phyloP scores from a whole-genome alignment of 73 alveolate species.

The Breviolum minutum region DNA sequence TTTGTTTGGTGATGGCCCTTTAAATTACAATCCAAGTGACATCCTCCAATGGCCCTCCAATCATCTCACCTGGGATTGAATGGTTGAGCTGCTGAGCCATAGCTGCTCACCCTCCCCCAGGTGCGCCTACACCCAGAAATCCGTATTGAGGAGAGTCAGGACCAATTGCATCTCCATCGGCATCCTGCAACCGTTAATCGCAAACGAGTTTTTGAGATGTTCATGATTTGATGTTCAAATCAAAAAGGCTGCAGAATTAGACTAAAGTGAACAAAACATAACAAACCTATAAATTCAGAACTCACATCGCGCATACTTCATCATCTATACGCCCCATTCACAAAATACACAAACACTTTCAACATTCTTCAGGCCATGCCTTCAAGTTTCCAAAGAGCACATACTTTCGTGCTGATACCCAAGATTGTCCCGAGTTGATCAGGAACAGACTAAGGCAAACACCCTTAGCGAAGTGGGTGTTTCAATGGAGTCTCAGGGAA shows the following conservation, averaged over 20 bases:
- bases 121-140: slow-evolving; percentile 56
- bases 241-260: no score
- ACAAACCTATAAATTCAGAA: no score
- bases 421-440: slow-evolving; percentile 69
- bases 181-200: slow-evolving; percentile 5
- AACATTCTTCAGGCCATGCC: not conserved
- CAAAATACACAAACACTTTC: no score
- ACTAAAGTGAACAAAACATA: no score
- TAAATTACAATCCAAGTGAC: not conserved
- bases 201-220: not conserved
- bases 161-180: slow-evolving; percentile 63
- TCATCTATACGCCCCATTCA: no score
- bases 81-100: not conserved
- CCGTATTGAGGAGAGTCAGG: slow-evolving; percentile 62
- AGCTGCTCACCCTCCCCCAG: not conserved
- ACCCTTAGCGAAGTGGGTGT: slow-evolving; percentile 11
- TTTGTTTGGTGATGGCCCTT: not conserved
- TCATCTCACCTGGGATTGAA: slow-evolving; percentile 57
- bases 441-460: slow-evolving; percentile 85
- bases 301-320: not conserved
- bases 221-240: no score
- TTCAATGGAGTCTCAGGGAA: not conserved
- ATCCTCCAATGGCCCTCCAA: slow-evolving; percentile 67
- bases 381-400: slow-evolving; percentile 63
- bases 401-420: slow-evolving; percentile 79